Percentiles rank a stretch among this genome's conserved stretches.
Evolutionary conservation across 2,329 filamentous ascomycete genomes (phyloP).

Genomic region (Onygenales sp.): DNA sequence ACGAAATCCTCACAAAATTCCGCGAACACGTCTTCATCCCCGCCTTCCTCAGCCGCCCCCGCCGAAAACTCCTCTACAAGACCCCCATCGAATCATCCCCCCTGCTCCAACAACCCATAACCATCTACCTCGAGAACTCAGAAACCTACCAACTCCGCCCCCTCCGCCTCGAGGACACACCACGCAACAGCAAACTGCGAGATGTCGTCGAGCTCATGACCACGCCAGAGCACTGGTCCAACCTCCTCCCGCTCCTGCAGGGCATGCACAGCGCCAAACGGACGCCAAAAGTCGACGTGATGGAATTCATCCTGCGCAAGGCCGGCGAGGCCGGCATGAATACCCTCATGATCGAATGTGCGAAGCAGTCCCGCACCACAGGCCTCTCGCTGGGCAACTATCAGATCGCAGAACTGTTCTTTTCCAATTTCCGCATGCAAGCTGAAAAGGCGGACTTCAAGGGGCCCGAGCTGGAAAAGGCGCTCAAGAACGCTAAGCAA

Average conservation of each 20-base stretch:
- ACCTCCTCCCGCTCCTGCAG: constrained; percentile 31
- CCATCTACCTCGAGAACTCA: constrained; percentile 27
- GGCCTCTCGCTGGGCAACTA: constrained; percentile 24
- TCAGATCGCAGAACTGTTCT: constrained; percentile 23
- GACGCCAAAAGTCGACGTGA: constrained; percentile 15
- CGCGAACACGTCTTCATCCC: constrained; percentile 37
- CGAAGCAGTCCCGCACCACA: constrained; percentile 25
- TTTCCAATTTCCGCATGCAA: constrained; percentile 28
- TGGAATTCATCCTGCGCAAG: constrained; percentile 29
- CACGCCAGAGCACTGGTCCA: constrained; percentile 29
- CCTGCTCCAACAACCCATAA: constrained; percentile 31
- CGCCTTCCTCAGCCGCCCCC: constrained; percentile 25
- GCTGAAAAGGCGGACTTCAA: constrained; percentile 26
- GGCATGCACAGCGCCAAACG: constrained; percentile 26
- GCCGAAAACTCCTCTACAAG: constrained; percentile 32
- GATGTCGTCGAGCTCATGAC: constrained; percentile 27
- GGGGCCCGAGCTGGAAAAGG: constrained; percentile 20
- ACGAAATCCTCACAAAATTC: constrained; percentile 30
- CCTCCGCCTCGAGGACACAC: constrained; percentile 23
- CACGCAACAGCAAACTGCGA: constrained; percentile 23
- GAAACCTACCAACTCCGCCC: constrained; percentile 30
- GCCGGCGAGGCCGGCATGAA: constrained; percentile 27
- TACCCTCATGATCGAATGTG: constrained; percentile 26
- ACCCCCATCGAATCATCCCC: constrained; percentile 20
- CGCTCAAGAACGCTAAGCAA: constrained; percentile 24